Evolutionary conservation across 306 rosid genomes (phyloP).

Genomic region (Castanospermum australe): DNA sequence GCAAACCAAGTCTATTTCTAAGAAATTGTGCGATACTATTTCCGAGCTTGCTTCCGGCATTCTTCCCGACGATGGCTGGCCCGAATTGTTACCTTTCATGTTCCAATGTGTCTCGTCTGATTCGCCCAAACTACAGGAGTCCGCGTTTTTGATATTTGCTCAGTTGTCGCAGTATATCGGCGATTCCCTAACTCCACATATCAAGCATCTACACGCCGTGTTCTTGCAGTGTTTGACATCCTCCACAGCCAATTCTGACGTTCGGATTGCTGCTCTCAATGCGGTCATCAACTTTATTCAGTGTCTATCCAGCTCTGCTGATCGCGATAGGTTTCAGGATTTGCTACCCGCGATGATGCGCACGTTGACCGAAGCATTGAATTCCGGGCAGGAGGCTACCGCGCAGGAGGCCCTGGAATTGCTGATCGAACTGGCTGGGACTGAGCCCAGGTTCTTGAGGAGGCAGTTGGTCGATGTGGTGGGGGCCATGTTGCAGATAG

Average conservation of each 20-base stretch:
- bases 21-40: constrained; percentile 85
- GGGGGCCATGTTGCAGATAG: constrained; percentile 89
- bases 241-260: constrained; percentile 53
- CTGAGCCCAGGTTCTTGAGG: constrained; percentile 85
- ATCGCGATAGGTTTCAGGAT: constrained; percentile 93
- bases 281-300: constrained; percentile 95
- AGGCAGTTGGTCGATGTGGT: constrained; percentile 88
- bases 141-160: constrained; percentile 84
- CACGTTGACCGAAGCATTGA: constrained; percentile 81
- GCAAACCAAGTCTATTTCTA: constrained; percentile 69
- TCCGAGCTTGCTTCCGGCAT: constrained; percentile 97
- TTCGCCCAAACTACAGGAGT: constrained; percentile 77
- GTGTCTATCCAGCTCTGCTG: constrained; percentile 71
- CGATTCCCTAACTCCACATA: constrained; percentile 70
- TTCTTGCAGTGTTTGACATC: constrained; percentile 74
- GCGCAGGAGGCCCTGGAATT: constrained; percentile 94
- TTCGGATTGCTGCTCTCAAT: constrained; percentile 78
- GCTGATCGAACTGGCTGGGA: constrained; percentile 87
- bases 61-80: constrained; percentile 84
- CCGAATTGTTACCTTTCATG: constrained; percentile 87
- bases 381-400: constrained; percentile 82
- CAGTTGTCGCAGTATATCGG: constrained; percentile 93
- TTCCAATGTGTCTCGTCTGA: constrained; percentile 89
- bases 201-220: constrained; percentile 74
- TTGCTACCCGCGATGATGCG: constrained; percentile 90